Conservation (phyloP, 345 rosid genomes). For the Eucalyptus cloeziana region DNA sequence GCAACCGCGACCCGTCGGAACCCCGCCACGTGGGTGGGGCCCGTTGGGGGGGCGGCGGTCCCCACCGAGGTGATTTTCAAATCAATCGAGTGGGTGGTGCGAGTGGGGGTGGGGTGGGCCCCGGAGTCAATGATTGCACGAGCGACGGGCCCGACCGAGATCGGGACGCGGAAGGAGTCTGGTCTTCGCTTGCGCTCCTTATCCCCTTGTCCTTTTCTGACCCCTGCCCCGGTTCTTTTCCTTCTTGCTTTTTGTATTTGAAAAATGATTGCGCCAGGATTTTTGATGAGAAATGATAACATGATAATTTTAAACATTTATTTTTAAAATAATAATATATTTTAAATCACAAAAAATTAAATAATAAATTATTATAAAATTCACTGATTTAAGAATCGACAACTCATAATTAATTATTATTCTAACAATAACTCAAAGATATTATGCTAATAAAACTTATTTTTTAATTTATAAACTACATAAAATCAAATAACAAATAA, state of each 20-base stretch:
- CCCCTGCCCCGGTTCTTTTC: background rate
- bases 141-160: background rate
- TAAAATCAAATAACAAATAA: no score
- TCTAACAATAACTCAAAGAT: no score
- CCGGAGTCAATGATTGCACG: background rate
- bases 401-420: no score
- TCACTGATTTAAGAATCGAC: no score
- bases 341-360: no score
- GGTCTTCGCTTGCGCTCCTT: no score
- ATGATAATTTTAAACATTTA: no score
- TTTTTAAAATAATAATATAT: no score
- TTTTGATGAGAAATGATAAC: no score
- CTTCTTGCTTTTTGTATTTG: background rate
- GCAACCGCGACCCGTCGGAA: background rate
- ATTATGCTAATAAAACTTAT: fast-evolving
- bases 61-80: background rate
- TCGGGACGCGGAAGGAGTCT: background rate
- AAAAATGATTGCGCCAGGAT: no score
- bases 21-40: background rate
- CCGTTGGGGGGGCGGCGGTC: background rate
- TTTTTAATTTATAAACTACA: no score
- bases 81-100: background rate
- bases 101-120: background rate
- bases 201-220: background rate
- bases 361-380: no score